Evolutionary conservation across 2,329 filamentous ascomycete genomes (phyloP).

Genomic region (Incumbomyces delicatus): DNA sequence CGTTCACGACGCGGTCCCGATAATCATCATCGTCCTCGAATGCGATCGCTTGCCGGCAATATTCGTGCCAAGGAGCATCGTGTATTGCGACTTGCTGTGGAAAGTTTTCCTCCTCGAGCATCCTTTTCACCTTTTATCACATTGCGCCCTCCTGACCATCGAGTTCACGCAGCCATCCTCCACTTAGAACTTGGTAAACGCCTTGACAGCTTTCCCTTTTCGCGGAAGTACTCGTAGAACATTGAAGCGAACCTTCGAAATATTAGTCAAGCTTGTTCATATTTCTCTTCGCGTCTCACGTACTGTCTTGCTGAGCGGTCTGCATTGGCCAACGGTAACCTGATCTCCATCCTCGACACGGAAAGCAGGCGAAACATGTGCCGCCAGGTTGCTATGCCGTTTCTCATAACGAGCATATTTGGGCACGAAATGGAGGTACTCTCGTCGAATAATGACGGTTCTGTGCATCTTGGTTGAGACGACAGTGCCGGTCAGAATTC

Average conservation of each 20-base stretch:
- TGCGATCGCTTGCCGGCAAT: no score
- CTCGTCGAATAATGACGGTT: constrained; percentile 96
- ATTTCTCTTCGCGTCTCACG: constrained; percentile 26
- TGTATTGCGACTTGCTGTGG: no score
- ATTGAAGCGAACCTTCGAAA: constrained; percentile 86
- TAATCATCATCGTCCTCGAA: neutral
- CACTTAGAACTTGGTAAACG: constrained; percentile 94
- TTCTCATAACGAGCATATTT: constrained; percentile 99
- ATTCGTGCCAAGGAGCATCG: no score
- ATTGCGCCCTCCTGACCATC: no score
- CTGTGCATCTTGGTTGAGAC: constrained; percentile 99
- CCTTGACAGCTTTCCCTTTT: constrained; percentile 95
- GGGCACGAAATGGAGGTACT: constrained; percentile 99
- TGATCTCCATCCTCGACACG: constrained; percentile 99
- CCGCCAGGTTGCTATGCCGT: constrained; percentile 99
- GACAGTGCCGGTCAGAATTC: constrained; percentile 98
- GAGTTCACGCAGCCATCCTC: no score
- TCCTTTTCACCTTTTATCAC: no score
- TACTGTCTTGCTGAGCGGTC: constrained; percentile 99
- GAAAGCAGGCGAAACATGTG: constrained; percentile 98
- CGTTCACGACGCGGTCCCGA: neutral
- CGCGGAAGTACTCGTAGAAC: constrained; percentile 96
- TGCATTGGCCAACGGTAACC: constrained; percentile 98
- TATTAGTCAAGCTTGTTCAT: constrained; percentile 2
- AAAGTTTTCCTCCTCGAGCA: no score